Conservation (phyloP, 768 basidiomycete species). For the Plicaturopsis crispa region DNA sequence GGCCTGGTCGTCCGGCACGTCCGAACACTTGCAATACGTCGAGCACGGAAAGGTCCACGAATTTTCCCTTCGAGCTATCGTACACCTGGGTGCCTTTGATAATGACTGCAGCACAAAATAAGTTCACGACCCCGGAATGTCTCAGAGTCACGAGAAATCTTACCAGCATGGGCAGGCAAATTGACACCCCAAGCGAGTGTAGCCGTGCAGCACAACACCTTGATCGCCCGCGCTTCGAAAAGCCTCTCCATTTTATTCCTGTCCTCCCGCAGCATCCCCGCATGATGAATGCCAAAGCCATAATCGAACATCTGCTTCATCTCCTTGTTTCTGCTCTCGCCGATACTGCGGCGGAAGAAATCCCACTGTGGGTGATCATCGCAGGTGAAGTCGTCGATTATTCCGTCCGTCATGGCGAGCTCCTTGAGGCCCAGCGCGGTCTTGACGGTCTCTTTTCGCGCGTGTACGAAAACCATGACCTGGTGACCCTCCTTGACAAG, state of each 20-base stretch:
- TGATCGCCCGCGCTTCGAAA: slow-evolving; percentile 87
- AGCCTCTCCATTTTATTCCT: slow-evolving; percentile 92
- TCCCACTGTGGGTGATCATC: slow-evolving; percentile 72
- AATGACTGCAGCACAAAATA: slow-evolving; percentile 45
- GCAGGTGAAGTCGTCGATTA: slow-evolving; percentile 71
- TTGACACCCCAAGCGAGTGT: slow-evolving; percentile 99
- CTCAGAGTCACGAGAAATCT: slow-evolving; percentile 12
- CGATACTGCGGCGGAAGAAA: slow-evolving; percentile 72
- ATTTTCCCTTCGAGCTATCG: slow-evolving; percentile 82
- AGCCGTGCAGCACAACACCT: slow-evolving; percentile 96
- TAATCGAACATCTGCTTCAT: slow-evolving; percentile 90
- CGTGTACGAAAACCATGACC: slow-evolving; percentile 99
- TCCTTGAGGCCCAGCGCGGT: slow-evolving; percentile 78
- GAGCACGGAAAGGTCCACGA: slow-evolving; percentile 87
- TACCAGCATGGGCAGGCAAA: slow-evolving; percentile 93
- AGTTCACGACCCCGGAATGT: no score
- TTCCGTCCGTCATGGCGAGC: slow-evolving; percentile 62
- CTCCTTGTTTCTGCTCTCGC: slow-evolving; percentile 85
- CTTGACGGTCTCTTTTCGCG: slow-evolving; percentile 96
- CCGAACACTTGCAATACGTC: slow-evolving; percentile 98
- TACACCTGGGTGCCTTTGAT: slow-evolving; percentile 99
- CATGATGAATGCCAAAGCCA: slow-evolving; percentile 98
- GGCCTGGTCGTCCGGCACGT: slow-evolving; percentile 82
- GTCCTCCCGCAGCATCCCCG: slow-evolving; percentile 93
- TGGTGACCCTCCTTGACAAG: slow-evolving; percentile 91